phyloP scores from a whole-genome alignment of 345 rosid genomes.

The Citrus medica region DNA sequence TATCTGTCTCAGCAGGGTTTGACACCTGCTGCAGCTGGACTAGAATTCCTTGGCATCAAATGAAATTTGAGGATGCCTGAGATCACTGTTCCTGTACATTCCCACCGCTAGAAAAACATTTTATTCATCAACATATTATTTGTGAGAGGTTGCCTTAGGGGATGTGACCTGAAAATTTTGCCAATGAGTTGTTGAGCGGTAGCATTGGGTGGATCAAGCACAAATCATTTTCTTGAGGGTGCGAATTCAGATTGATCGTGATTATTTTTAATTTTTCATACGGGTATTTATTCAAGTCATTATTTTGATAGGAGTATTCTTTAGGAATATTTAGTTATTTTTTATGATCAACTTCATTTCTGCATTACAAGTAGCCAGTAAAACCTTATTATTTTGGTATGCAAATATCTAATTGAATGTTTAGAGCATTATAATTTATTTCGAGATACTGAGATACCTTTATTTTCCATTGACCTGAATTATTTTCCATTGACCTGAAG shows the following conservation, averaged over 20 bases:
- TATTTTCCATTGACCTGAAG: not conserved
- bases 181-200: not conserved
- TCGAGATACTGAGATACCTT: not conserved
- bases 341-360: not conserved
- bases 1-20: conserved; percentile 61
- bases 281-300: not conserved
- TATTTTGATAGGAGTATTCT: not conserved
- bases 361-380: not conserved
- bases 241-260: not conserved
- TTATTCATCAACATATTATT: not conserved
- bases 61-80: conserved; percentile 15
- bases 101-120: not conserved
- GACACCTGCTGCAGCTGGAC: conserved; percentile 62
- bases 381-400: not conserved
- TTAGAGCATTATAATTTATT: not conserved
- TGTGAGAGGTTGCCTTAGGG: not conserved
- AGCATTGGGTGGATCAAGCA: not conserved
- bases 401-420: not conserved
- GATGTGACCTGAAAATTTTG: not conserved
- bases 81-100: not conserved
- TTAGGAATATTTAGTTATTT: not conserved
- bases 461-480: not conserved
- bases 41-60: conserved; percentile 61
- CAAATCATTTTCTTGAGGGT: not conserved
- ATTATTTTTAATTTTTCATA: not conserved